Conservation (phyloP, 257 asterid genomes). For the Cruciata laevipes region DNA sequence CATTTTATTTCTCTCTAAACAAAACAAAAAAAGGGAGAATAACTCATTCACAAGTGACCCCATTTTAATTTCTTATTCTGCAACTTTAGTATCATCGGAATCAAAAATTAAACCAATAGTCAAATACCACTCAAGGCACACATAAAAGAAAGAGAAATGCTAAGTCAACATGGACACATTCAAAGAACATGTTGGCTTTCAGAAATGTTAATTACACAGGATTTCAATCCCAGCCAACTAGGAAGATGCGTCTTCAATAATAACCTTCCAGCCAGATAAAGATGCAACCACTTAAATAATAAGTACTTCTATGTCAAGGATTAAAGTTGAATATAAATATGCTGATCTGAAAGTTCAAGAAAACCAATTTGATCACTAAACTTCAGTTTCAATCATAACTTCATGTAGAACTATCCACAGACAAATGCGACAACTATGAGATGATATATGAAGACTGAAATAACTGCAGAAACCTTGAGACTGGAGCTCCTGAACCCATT, state of each 20-base stretch:
- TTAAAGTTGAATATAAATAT: neutral
- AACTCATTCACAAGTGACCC: neutral
- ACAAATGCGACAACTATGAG: neutral
- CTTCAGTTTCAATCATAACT: neutral
- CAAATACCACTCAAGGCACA: neutral
- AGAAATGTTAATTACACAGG: neutral
- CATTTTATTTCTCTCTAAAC: neutral
- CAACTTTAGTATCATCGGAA: too few relatives aligned
- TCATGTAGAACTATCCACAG: neutral
- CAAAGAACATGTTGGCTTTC: too few relatives aligned
- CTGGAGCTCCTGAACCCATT: constrained; percentile 90
- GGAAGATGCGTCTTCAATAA: neutral
- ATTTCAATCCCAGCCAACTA: neutral
- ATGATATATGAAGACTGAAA: neutral
- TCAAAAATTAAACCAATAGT: neutral
- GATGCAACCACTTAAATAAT: neutral
- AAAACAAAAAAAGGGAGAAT: neutral
- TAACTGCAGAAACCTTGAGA: constrained; percentile 51
- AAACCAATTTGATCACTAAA: neutral
- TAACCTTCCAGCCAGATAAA: neutral
- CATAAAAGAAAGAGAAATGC: neutral
- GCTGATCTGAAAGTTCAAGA: neutral
- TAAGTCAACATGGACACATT: too few relatives aligned
- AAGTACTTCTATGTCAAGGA: neutral
- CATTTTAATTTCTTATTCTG: neutral